Conservation (phyloP, 148 eudicot species). For the Talinum fruticosum region DNA sequence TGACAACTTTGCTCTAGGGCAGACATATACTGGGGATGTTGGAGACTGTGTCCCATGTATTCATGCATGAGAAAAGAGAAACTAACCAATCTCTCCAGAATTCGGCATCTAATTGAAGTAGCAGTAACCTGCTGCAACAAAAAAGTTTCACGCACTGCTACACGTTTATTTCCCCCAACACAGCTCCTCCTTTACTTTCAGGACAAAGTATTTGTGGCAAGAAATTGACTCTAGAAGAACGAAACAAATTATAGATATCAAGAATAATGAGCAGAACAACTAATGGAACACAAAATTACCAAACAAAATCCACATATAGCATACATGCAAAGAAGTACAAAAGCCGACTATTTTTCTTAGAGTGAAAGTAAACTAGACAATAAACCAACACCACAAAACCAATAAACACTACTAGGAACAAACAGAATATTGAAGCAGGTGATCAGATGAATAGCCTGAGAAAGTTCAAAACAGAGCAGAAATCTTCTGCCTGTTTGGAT, state of each 20-base stretch:
- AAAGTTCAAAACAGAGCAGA: constrained; percentile 13
- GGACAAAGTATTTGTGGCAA: not conserved
- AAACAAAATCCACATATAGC: not conserved
- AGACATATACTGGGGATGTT: too few species aligned
- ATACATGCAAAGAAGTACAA: not conserved
- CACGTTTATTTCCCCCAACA: too few species aligned
- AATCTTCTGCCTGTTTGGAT: not conserved
- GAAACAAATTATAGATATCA: not conserved
- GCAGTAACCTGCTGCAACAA: not conserved
- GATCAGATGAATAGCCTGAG: too few species aligned
- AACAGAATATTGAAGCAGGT: too few species aligned
- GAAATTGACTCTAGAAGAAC: not conserved
- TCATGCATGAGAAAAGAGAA: not conserved
- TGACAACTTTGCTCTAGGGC: too few species aligned
- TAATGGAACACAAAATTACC: not conserved
- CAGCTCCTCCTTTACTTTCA: not conserved
- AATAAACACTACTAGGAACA: too few species aligned
- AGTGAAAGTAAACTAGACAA: not conserved
- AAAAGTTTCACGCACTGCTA: not conserved
- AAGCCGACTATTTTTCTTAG: not conserved
- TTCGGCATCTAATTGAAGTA: not conserved
- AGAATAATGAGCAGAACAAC: not conserved
- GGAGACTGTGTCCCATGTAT: not conserved
- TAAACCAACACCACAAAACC: not conserved
- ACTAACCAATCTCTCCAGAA: not conserved